Conservation (phyloP, 2,329 filamentous ascomycete species). For the Allantophomopsis lycopodina region DNA sequence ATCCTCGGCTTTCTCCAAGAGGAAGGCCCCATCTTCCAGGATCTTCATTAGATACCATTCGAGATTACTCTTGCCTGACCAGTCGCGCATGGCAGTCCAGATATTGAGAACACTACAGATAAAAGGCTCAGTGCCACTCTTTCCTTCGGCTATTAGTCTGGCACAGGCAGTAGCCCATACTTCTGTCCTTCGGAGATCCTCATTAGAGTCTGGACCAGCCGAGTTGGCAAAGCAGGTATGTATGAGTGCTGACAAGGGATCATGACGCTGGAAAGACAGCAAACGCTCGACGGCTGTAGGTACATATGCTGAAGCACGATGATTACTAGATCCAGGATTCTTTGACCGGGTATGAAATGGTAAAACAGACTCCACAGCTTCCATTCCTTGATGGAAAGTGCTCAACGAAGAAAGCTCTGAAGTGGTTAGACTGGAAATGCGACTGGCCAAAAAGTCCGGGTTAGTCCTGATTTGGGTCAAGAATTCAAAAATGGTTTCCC, state of each 20-base stretch:
- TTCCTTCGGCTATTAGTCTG: constrained; percentile 64
- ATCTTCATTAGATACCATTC: constrained; percentile 94
- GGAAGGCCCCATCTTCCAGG: constrained; percentile 80
- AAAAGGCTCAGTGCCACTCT: constrained; percentile 65
- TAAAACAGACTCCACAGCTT: constrained; percentile 73
- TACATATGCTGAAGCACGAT: constrained; percentile 28
- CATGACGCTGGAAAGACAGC: constrained; percentile 78
- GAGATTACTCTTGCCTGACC: constrained; percentile 80
- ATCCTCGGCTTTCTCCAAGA: constrained; percentile 75
- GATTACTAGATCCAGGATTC: constrained; percentile 29
- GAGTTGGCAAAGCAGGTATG: constrained; percentile 86
- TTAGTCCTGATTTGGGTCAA: constrained; percentile 74
- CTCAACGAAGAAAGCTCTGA: constrained; percentile 67
- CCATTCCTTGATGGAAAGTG: constrained; percentile 64
- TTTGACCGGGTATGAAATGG: constrained; percentile 44
- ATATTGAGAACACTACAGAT: constrained; percentile 75
- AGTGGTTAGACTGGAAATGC: constrained; percentile 62
- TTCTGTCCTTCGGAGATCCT: constrained; percentile 67
- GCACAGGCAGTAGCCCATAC: constrained; percentile 85
- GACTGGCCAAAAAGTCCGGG: constrained; percentile 73
- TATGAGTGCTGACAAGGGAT: constrained; percentile 71
- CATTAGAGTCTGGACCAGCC: constrained; percentile 65
- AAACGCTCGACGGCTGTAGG: constrained; percentile 66
- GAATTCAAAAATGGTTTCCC: constrained; percentile 66
- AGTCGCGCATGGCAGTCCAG: constrained; percentile 77